A percentile compares a stretch with the other conserved stretches of the same genome.
phyloP scores from a whole-genome alignment of 345 rosid species.

The Toxicodendron radicans region DNA sequence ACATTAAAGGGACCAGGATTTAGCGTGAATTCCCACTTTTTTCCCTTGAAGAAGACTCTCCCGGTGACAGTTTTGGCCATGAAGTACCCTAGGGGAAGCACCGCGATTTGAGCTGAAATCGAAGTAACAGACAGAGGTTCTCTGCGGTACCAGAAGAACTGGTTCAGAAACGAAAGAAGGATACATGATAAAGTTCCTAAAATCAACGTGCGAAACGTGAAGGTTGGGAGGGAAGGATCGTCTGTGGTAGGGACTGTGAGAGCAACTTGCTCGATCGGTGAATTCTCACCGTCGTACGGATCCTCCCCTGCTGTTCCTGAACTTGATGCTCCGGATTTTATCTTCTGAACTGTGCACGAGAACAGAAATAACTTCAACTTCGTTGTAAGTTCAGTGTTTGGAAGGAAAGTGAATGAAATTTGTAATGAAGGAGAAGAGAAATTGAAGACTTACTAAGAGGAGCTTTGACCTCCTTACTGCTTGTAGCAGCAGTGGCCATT shows the following conservation, averaged over 20 bases:
- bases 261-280: conserved; percentile 66
- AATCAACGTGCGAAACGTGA: conserved; percentile 59
- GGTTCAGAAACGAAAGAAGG: conserved; percentile 76
- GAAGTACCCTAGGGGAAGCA: conserved; percentile 62
- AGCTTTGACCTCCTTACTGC: conserved; percentile 25
- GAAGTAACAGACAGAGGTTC: conserved; percentile 67
- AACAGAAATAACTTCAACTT: neutral
- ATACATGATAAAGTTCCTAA: conserved; percentile 58
- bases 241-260: conserved; percentile 59
- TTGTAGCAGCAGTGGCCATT: neutral
- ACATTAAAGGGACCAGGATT: conserved; percentile 71
- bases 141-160: conserved; percentile 72
- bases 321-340: neutral
- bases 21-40: conserved; percentile 45
- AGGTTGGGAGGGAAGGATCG: conserved; percentile 46
- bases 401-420: neutral
- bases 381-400: no score
- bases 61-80: conserved; percentile 44
- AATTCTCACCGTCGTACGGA: conserved; percentile 30
- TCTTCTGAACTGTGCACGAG: conserved; percentile 26
- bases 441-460: conserved; percentile 38
- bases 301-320: conserved; percentile 5
- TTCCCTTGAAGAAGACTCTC: conserved; percentile 45
- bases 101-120: conserved; percentile 69
- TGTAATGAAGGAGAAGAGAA: neutral